phyloP scores from a whole-genome alignment of 164 flowering plant genomes.

The Tetrastigma voinierianum region DNA sequence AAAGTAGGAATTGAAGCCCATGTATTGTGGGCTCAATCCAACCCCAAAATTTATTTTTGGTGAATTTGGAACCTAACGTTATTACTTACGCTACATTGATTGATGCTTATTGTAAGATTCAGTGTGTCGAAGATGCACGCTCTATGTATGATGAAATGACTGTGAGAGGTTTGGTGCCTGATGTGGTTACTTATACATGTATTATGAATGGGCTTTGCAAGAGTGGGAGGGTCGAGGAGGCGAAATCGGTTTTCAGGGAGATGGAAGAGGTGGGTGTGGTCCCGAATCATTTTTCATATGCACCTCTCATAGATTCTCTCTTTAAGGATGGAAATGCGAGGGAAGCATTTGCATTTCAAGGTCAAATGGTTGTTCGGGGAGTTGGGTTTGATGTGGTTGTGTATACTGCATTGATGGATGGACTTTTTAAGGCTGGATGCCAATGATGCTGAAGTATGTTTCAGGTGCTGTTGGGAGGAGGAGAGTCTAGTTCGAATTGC shows the following conservation, averaged over 20 bases:
- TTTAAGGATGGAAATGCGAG: slow-evolving; percentile 39
- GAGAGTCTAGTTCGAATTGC: slow-evolving; percentile 40
- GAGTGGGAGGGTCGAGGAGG: slow-evolving; percentile 57
- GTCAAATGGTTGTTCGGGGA: slow-evolving; percentile 76
- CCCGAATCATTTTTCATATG: slow-evolving; percentile 74
- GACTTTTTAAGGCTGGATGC: slow-evolving; percentile 65
- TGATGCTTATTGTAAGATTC: slow-evolving; percentile 41
- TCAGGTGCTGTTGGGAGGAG: slow-evolving; percentile 27
- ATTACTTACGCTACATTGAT: slow-evolving; percentile 69
- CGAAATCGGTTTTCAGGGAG: slow-evolving; percentile 52
- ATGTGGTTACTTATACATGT: slow-evolving; percentile 66
- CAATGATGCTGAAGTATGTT: slow-evolving; percentile 68
- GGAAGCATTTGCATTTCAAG: slow-evolving; percentile 44
- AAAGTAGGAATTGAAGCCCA: too few relatives aligned
- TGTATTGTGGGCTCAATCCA: too few relatives aligned
- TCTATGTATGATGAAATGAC: slow-evolving; percentile 67
- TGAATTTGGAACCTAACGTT: slow-evolving; percentile 37
- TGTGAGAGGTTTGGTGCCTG: slow-evolving; percentile 60
- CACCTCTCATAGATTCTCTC: slow-evolving; percentile 55
- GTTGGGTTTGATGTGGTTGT: slow-evolving; percentile 58
- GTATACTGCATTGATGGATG: slow-evolving; percentile 69
- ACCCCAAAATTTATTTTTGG: slow-evolving; percentile 19
- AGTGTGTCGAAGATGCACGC: slow-evolving; percentile 57
- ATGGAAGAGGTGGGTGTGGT: slow-evolving; percentile 66
- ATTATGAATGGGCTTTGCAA: slow-evolving; percentile 64